Evolutionary conservation across 805 yeast genomes (phyloP).

Genomic region (Grigorovia transvaalensis): DNA sequence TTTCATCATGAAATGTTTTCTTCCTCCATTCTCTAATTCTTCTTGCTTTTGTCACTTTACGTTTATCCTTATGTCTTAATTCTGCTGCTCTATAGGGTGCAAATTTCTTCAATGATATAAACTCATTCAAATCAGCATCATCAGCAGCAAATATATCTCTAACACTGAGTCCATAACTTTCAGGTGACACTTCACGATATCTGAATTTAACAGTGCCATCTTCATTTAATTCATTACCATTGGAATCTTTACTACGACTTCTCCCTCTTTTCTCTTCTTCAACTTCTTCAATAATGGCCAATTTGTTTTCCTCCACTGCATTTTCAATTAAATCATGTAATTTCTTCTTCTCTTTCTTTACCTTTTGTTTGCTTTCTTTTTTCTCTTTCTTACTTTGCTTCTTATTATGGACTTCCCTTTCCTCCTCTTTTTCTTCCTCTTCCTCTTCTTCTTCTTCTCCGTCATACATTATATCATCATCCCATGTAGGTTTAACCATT

Average conservation of each 20-base stretch:
- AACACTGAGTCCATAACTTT: slow-evolving; percentile 73
- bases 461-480: slow-evolving; percentile 18
- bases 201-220: slow-evolving; percentile 42
- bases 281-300: slow-evolving; percentile 57
- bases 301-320: slow-evolving; percentile 64
- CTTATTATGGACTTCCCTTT: slow-evolving; percentile 29
- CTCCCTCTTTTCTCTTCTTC: slow-evolving; percentile 55
- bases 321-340: slow-evolving; percentile 61
- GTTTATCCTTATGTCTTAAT: slow-evolving; percentile 60
- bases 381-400: slow-evolving; percentile 33
- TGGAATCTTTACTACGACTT: slow-evolving; percentile 35
- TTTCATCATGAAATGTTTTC: slow-evolving; percentile 58
- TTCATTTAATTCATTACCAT: slow-evolving; percentile 2
- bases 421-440: slow-evolving; percentile 15
- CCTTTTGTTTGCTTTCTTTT: slow-evolving; percentile 43
- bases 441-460: slow-evolving; percentile 6
- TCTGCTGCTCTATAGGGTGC: slow-evolving; percentile 86
- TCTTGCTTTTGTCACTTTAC: slow-evolving; percentile 74
- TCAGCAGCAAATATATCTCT: slow-evolving; percentile 86
- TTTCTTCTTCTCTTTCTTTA: slow-evolving; percentile 52
- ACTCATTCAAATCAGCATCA: slow-evolving; percentile 75
- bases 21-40: slow-evolving; percentile 85
- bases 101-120: slow-evolving; percentile 79
- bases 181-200: slow-evolving; percentile 93
- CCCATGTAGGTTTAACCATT: slow-evolving; percentile 4